Conservation (phyloP, 306 rosid genomes). For the Ormosia emarginata region DNA sequence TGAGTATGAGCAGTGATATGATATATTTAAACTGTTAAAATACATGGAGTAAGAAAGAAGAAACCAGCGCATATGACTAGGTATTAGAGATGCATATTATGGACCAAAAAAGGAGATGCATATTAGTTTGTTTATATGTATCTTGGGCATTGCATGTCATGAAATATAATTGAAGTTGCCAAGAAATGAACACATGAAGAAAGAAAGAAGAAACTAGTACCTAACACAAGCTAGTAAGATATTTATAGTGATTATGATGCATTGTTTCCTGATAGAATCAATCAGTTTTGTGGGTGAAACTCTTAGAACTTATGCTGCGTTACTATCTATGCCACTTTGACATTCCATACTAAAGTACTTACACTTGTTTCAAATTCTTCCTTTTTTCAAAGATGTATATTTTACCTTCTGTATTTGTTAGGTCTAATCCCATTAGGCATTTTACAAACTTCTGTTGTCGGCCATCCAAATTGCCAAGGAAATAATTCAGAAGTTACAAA, state of each 20-base stretch:
- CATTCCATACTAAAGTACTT: not conserved
- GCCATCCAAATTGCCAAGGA: not conserved
- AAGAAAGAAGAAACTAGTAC: not conserved
- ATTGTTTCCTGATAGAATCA: not conserved
- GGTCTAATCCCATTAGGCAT: not conserved
- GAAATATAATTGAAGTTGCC: not conserved
- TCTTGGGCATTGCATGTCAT: not conserved
- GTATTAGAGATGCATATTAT: not conserved
- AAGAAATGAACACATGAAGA: not conserved
- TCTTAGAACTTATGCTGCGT: not conserved
- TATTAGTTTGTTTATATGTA: not conserved
- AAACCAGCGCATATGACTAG: not conserved
- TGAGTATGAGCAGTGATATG: not conserved
- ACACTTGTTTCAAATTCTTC: not conserved
- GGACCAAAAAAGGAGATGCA: not conserved
- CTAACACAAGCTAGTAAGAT: not conserved
- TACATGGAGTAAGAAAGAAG: too few relatives aligned
- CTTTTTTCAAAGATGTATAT: not conserved
- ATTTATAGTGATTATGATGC: not conserved
- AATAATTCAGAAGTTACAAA: not conserved
- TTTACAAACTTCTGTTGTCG: not conserved
- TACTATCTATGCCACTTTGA: not conserved
- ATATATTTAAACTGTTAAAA: not conserved
- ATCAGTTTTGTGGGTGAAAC: conserved; percentile 3
- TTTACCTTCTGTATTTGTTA: not conserved